phyloP scores from a whole-genome alignment of 257 asterid species.

The Solanum boliviense region DNA sequence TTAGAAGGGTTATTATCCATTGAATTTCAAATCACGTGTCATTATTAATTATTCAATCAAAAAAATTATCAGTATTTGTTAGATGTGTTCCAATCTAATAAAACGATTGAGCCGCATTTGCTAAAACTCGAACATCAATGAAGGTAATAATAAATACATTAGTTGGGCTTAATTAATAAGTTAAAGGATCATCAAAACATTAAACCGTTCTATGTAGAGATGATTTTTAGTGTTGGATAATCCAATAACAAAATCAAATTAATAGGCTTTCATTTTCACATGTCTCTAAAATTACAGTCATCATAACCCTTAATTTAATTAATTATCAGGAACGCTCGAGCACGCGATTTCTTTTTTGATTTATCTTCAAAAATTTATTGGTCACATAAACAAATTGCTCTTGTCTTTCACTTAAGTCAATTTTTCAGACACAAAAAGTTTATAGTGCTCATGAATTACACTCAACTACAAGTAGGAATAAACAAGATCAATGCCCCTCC shows the following conservation, averaged over 20 bases:
- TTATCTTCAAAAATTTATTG: neutral
- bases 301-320: neutral
- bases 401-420: neutral
- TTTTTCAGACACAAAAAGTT: neutral
- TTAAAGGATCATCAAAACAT: neutral
- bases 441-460: neutral
- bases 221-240: neutral
- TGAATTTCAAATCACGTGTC: neutral
- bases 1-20: neutral
- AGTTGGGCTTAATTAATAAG: neutral
- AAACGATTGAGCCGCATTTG: too few relatives aligned
- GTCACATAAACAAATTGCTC: neutral
- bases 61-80: too few relatives aligned
- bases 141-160: too few relatives aligned
- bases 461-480: neutral
- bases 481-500: neutral
- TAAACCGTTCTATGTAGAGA: neutral
- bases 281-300: neutral
- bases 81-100: neutral
- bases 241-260: neutral
- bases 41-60: too few relatives aligned
- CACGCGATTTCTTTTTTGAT: neutral
- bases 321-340: neutral
- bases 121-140: neutral
- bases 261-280: neutral